Conservation (phyloP, 2,329 filamentous ascomycete species). For the Diplocarpon mali region DNA sequence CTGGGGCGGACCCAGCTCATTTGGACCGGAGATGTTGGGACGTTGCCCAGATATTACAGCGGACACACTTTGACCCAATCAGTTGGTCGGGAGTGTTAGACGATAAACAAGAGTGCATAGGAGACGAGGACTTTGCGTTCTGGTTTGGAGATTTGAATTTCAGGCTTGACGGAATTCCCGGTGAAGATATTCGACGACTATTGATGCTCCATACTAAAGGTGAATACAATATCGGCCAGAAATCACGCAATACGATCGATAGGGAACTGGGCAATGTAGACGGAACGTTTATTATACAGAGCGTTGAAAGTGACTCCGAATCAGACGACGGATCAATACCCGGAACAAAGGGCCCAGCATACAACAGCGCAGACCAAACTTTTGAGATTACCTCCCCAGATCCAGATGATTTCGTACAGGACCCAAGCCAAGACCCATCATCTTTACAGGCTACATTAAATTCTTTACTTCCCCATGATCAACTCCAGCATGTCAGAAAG, state of each 20-base stretch:
- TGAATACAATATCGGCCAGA: constrained; percentile 53
- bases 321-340: constrained; percentile 24
- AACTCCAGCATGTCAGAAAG: constrained; percentile 64
- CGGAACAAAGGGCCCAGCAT: constrained; percentile 13
- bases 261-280: constrained; percentile 35
- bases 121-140: constrained; percentile 86
- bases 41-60: constrained; percentile 61
- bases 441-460: constrained; percentile 82
- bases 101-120: constrained; percentile 60
- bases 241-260: constrained; percentile 23
- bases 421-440: constrained; percentile 65
- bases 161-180: constrained; percentile 75
- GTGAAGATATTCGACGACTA: constrained; percentile 78
- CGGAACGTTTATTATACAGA: constrained; percentile 36
- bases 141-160: constrained; percentile 98
- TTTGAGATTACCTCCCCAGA: constrained; percentile 39
- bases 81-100: constrained; percentile 51
- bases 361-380: constrained; percentile 27
- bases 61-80: constrained; percentile 70
- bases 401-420: constrained; percentile 54
- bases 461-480: constrained; percentile 82
- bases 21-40: constrained; percentile 84
- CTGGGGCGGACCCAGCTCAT: constrained; percentile 66
- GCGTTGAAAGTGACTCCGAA: constrained; percentile 36
- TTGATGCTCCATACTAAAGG: constrained; percentile 73